Evolutionary conservation across 306 rosid genomes (phyloP).

Genomic region (Styphnolobium japonicum): DNA sequence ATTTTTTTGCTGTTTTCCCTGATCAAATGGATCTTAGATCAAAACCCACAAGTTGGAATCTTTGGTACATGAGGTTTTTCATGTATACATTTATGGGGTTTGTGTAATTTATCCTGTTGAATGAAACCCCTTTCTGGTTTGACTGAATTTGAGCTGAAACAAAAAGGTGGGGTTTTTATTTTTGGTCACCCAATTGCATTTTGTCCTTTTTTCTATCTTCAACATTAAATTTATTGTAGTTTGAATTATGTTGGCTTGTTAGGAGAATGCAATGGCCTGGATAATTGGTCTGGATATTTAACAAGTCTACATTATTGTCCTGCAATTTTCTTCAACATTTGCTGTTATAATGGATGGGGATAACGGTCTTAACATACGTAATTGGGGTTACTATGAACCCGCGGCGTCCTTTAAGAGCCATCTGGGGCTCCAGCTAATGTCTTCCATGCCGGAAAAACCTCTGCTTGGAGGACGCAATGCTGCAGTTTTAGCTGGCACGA

Average conservation of each 20-base stretch:
- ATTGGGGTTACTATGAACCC: slow-evolving; percentile 97
- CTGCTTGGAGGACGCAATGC: slow-evolving; percentile 65
- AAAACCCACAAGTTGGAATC: slow-evolving; percentile 33
- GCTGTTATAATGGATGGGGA: slow-evolving; percentile 78
- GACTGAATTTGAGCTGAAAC: slow-evolving; percentile 36
- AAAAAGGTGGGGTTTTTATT: slow-evolving; percentile 19
- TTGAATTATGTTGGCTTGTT: slow-evolving; percentile 26
- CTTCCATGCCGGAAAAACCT: slow-evolving; percentile 74
- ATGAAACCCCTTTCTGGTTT: slow-evolving; percentile 9
- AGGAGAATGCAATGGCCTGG: slow-evolving; percentile 27
- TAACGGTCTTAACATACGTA: slow-evolving; percentile 82
- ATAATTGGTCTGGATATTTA: slow-evolving; percentile 22
- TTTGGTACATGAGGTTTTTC: slow-evolving; percentile 22
- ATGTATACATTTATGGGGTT: slow-evolving; percentile 25
- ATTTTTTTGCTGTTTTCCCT: not conserved
- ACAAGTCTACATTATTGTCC: slow-evolving; percentile 19
- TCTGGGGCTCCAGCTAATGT: slow-evolving; percentile 89
- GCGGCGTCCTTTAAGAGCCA: slow-evolving; percentile 62
- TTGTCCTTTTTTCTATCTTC: not conserved
- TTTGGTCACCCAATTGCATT: slow-evolving; percentile 6
- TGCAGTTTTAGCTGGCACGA: slow-evolving; percentile 42
- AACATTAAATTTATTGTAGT: not conserved
- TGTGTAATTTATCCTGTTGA: slow-evolving; percentile 17
- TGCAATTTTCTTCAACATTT: slow-evolving; percentile 22
- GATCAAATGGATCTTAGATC: slow-evolving; percentile 30